These are phyloP conservation scores for Bothriochloa decipiens DNA, from an alignment of 176 grass and related monocot genomes.

Conservation along the genomic window DNA sequence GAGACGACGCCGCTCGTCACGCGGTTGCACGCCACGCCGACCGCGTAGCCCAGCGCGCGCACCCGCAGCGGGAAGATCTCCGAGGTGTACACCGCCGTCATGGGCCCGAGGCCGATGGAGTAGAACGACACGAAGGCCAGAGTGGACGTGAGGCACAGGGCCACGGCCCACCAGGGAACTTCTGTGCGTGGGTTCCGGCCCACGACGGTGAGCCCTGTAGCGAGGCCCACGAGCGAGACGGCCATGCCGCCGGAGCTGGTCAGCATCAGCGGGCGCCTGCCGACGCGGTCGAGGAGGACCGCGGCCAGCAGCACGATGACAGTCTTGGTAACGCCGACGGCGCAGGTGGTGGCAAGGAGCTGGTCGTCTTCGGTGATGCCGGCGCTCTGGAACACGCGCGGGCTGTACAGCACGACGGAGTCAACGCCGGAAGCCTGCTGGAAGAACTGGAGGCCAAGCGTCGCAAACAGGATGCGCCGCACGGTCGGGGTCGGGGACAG, in stretches of 20 bases:
- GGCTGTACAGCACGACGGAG: constrained; percentile 76
- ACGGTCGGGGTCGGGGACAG: constrained; percentile 41
- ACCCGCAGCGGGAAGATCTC: constrained; percentile 73
- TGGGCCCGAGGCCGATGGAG: constrained; percentile 66
- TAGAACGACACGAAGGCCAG: constrained; percentile 59
- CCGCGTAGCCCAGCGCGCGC: constrained; percentile 56
- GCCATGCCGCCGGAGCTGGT: constrained; percentile 49
- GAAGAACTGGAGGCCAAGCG: constrained; percentile 60
- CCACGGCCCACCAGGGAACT: constrained; percentile 56
- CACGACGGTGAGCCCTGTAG: constrained; percentile 48
- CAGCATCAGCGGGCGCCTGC: constrained; percentile 63
- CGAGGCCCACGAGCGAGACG: constrained; percentile 50
- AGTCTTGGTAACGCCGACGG: constrained; percentile 63
- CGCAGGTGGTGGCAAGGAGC: constrained; percentile 55
- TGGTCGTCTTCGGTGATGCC: constrained; percentile 43
- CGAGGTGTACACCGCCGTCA: constrained; percentile 54
- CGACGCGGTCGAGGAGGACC: constrained; percentile 65
- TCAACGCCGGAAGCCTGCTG: constrained; percentile 68
- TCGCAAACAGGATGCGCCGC: constrained; percentile 51
- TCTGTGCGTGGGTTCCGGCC: constrained; percentile 2
- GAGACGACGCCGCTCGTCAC: constrained; percentile 50
- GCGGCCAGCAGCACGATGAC: constrained; percentile 53
- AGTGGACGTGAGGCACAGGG: constrained; percentile 48
- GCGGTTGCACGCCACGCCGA: constrained; percentile 60
- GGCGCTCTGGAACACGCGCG: constrained; percentile 61